These are phyloP conservation scores for Adansonia gregorii DNA, from an alignment of 441 rosid species.

Conservation along the genomic window DNA sequence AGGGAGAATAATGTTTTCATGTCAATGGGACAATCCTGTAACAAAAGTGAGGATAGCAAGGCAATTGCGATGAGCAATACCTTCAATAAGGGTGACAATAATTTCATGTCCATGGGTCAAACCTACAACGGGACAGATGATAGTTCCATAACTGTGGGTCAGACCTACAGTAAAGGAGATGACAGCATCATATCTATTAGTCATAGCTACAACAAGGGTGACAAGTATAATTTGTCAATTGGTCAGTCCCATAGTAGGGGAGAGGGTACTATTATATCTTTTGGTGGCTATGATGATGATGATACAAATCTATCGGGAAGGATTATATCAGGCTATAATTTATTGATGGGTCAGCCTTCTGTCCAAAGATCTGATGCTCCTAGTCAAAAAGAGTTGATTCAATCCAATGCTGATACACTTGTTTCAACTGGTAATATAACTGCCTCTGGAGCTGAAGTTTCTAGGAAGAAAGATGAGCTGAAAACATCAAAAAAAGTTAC, in stretches of 20 bases:
- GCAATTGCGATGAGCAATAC: slow-evolving; percentile 34
- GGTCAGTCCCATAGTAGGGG: slow-evolving; percentile 45
- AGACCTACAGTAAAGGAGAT: slow-evolving; percentile 46
- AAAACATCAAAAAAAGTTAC: slow-evolving; percentile 54
- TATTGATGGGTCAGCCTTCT: slow-evolving; percentile 50
- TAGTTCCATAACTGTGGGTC: slow-evolving; percentile 45
- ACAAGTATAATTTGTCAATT: slow-evolving; percentile 34
- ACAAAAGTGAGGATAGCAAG: slow-evolving; percentile 47
- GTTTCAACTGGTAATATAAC: slow-evolving; percentile 33
- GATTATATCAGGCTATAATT: slow-evolving; percentile 52
- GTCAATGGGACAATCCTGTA: slow-evolving; percentile 60
- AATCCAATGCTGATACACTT: slow-evolving; percentile 37
- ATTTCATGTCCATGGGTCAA: slow-evolving; percentile 48
- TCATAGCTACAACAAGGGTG: slow-evolving; percentile 40
- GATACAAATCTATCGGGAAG: slow-evolving; percentile 50
- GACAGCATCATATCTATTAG: slow-evolving; percentile 38
- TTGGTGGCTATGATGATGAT: slow-evolving; percentile 70
- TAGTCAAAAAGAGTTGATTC: slow-evolving; percentile 40
- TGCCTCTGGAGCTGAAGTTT: slow-evolving; percentile 39
- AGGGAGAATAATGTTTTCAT: slow-evolving; percentile 47
- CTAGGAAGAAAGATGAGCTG: slow-evolving; percentile 55
- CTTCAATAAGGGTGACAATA: slow-evolving; percentile 42
- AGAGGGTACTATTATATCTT: slow-evolving; percentile 64
- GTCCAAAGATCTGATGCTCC: slow-evolving; percentile 37
- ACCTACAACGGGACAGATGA: slow-evolving; percentile 43